Base-by-base conservation (phyloP, 495 filamentous ascomycete genomes). In the Aspergillus conjunctus region DNA sequence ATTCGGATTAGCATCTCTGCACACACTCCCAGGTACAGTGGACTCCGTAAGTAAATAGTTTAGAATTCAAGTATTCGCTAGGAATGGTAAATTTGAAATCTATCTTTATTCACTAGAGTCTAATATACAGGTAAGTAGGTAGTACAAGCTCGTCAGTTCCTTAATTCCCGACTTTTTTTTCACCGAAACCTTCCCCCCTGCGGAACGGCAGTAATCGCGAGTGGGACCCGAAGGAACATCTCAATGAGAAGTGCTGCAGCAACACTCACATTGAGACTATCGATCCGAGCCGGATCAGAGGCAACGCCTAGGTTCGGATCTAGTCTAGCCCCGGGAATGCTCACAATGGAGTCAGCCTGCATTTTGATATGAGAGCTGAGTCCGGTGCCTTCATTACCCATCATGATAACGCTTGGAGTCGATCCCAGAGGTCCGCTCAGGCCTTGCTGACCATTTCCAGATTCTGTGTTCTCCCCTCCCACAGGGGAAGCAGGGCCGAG, bases 261-360 rank as follows among this genome's bases (percentile, higher is more conserved):
- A 15, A 93, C 91, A 63, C 88, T 88, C 4, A 96, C 92, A 68
- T 96, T 96, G 66, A 97, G 77, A 73, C 91, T 94, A 61, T 97
- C 92, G 37, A 80, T 73, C 15, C 77, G 66, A 12, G 78, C 77
- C 3, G 75, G 74, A 59, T 80, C 78, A 7, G 71, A 67, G n/a
- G 66, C 57, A 1, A 71, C 71, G 1, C 75, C 74, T 4, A 75
- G 26, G 11, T 61, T 56, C 3, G 57, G 58, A 56, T 74, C 69
- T 7, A 73, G 62, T 4, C 80, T 72, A 17, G 71, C 75, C 1
- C 78, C 76, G 2, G 78, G 75, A 33, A 89, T 85, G 30, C 79
- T 82, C 49, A 89, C 77, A 8, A 81, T 71, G 15, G 74, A 74
- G 68, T 94, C 85, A 0, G 89, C 88, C 59, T 83, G 78, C 43